Base-by-base conservation (phyloP, 202 grass and related monocot genomes). In the Sporobolus alterniflorus region DNA sequence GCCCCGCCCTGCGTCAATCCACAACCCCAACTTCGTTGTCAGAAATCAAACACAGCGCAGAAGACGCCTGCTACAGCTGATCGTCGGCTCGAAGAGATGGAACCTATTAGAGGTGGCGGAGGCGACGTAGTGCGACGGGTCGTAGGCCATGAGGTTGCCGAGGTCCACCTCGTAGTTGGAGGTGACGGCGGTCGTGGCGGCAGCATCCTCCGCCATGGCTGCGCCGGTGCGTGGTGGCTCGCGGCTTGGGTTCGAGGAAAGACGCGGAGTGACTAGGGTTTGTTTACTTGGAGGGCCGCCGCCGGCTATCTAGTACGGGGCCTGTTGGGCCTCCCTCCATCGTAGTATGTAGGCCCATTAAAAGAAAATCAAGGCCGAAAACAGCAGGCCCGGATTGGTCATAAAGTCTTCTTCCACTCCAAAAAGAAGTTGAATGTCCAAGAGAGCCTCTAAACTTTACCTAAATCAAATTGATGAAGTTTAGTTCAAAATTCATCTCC, bases 141-240 rank as follows among this genome's bases (percentile, higher is more conserved):
- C 93, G 69, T 49, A 99, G 18, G 93, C 93, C 71, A 91, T 75
- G 39, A 99, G 87, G 73, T 92, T 87, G 24, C 93, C 96, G 42
- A 99, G 80, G 75, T 99, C 96, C 22, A 99, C 84, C 65, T 96
- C 91, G 65, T 24, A 88, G 73, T 59, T 88, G 46, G 46, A 56
- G 15, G 50, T 16, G 65, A 33, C 18, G 55, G 75, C n/a, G 9
- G 67, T 28, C 30, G 64, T 20, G 50, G 40, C 49, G 13, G 82
- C 15, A 47, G 21, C 24, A 26, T 10, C 74, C 18, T 83, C 88
- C 79, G 74, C 33, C 88, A 90, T 90, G 73, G 43, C 61, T 41
- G 48, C 48, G 80, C 28, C 47, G 59, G n/a, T n/a, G 62, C 14
- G 36, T 14, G 26, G 73, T 1, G 44, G 59, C 7, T 61, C 24